Percentiles rank a stretch among this genome's conserved stretches.
Evolutionary conservation across 164 flowering plant genomes (phyloP).

Genomic region (Piper longum): DNA sequence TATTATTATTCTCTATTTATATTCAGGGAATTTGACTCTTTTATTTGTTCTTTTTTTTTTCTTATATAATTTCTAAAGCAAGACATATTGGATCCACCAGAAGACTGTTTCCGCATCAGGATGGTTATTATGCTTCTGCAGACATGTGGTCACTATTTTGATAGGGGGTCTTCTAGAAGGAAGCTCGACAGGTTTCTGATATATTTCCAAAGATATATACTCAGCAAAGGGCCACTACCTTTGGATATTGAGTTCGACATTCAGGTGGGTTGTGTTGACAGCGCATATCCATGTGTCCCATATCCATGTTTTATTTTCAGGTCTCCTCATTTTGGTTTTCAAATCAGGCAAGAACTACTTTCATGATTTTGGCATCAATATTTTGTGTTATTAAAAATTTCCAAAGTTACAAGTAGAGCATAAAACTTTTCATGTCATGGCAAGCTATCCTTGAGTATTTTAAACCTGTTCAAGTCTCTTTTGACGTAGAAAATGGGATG

Average conservation of each 20-base stretch:
- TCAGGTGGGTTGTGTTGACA: conserved; percentile 48
- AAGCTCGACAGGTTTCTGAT: conserved; percentile 83
- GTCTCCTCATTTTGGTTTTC: background rate
- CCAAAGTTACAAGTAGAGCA: too few species aligned
- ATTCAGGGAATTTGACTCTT: background rate
- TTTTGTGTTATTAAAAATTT: too few species aligned
- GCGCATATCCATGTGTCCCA: background rate
- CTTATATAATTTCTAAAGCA: conserved; percentile 35
- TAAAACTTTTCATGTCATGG: too few species aligned
- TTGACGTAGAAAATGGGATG: too few species aligned
- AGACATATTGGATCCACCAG: conserved; percentile 89
- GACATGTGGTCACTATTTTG: conserved; percentile 98
- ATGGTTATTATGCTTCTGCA: conserved; percentile 88
- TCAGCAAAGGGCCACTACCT: conserved; percentile 82
- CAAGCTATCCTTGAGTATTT: too few species aligned
- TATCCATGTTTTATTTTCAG: background rate
- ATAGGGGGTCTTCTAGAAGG: conserved; percentile 89
- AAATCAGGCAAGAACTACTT: too few species aligned
- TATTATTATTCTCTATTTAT: too few species aligned
- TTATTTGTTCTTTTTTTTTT: conserved; percentile 1
- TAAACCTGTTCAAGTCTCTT: too few species aligned
- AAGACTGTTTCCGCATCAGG: conserved; percentile 91
- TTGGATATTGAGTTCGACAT: conserved; percentile 93
- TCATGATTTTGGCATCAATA: too few species aligned
- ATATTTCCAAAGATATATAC: conserved; percentile 85